phyloP scores from a whole-genome alignment of 805 yeast genomes.

The Kuraishia molischiana region DNA sequence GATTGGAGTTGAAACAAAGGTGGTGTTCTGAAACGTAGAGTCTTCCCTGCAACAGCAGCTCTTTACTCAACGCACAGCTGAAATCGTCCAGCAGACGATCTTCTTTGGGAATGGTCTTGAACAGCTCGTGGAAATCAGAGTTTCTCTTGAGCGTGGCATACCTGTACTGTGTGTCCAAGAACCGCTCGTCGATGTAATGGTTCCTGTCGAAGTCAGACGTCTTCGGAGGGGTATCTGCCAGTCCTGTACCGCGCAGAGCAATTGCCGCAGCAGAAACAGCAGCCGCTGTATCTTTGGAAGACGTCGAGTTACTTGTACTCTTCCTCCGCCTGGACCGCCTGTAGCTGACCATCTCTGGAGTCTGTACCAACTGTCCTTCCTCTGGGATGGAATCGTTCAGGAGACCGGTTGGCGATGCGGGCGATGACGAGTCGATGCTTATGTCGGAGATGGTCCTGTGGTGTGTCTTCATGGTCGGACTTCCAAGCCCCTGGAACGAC shows the following conservation, averaged over 20 bases:
- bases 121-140: slow-evolving; percentile 68
- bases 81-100: slow-evolving; percentile 81
- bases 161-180: slow-evolving; percentile 45
- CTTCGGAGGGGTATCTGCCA: slow-evolving; percentile 4
- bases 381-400: slow-evolving; percentile 3
- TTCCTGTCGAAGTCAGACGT: slow-evolving; percentile 23
- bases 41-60: slow-evolving; percentile 81
- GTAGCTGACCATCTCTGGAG: slow-evolving; percentile 20
- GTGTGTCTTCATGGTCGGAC: slow-evolving; percentile 5
- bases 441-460: slow-evolving; percentile 11
- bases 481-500: neutral
- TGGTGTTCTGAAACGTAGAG: slow-evolving; percentile 70
- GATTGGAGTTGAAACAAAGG: slow-evolving; percentile 77
- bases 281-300: slow-evolving; percentile 2
- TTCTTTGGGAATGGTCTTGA: slow-evolving; percentile 53
- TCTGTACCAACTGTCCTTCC: slow-evolving; percentile 4
- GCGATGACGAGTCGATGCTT: slow-evolving; percentile 8
- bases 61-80: slow-evolving; percentile 82
- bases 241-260: too few relatives aligned
- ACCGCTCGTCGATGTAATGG: slow-evolving; percentile 49
- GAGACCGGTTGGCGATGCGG: slow-evolving; percentile 1
- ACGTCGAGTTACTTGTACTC: slow-evolving; percentile 10
- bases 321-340: slow-evolving; percentile 14
- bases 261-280: slow-evolving; percentile 4
- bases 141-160: slow-evolving; percentile 59